Evolutionary conservation across 208 protist species (phyloP), one percentile per base, ranked within the genome.

Genomic region (Trypanosoma grayi): DNA sequence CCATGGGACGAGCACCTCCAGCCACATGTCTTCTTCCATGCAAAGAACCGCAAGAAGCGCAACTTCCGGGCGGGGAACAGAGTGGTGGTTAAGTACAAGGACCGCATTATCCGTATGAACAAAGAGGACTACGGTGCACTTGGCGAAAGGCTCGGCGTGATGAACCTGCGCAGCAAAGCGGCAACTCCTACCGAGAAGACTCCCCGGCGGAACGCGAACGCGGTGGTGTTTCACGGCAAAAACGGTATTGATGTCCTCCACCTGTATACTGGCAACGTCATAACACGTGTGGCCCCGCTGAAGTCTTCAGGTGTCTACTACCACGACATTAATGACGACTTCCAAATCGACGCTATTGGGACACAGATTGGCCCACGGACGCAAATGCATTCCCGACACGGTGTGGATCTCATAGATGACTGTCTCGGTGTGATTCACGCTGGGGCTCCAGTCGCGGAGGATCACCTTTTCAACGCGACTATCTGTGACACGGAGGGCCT

Each of bases 311-410:
- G 62, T n/a, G 73, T 75, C 13, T 73, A 50, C 50, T 97, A 94
- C 69, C 66, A 93, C 60, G 90, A 97, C 74, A 76, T 97, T 43
- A 93, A 95, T 66, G 83, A 92, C 46, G 86, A 95, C 62, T 79
- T 84, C 48, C 68, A 79, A 43, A 77, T 95, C 51, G 90, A 95
- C 44, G 70, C 77, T 14, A 54, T 93, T 52, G 55, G 57, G 16
- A 91, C 74, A 5, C 67, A 70, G 34, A 87, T 95, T 33, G 89
- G 85, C 7, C 58, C 75, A 16, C 64, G 75, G 16, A 70, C 66
- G 36, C 37, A 51, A n/a, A 66, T 62, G 51, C 57, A 87, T 37
- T 53, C 70, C 4, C 47, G 59, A 20, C 77, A 82, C 64, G 83
- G 75, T 36, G 74, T 87, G 5, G 82, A 90, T 36, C 28, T 86